Conservation (phyloP, 371 early-diverging fungal genomes). For the Smittium mucronatum region DNA sequence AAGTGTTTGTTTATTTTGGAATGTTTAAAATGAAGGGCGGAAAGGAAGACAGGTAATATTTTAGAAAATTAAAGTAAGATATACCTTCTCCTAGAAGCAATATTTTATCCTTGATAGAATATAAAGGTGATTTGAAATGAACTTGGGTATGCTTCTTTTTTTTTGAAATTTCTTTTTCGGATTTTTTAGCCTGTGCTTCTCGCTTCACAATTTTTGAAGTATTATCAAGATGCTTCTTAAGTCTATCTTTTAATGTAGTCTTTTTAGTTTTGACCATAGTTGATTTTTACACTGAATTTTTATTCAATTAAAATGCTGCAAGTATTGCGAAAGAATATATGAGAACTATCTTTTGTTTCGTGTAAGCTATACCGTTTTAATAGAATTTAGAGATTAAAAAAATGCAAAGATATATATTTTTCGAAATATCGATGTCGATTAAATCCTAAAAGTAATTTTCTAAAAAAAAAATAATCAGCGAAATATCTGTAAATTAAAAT, state of each 20-base stretch:
- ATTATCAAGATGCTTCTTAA: conserved; percentile 8
- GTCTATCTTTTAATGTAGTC: conserved; percentile 6
- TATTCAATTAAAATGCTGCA: conserved; percentile 4
- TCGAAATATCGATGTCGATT: no score
- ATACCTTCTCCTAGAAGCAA: conserved; percentile 55
- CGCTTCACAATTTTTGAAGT: neutral
- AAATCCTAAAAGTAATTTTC: no score
- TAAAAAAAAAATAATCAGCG: no score
- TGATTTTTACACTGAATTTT: conserved; percentile 12
- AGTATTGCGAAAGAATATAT: no score
- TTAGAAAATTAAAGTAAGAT: neutral
- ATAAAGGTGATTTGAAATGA: conserved; percentile 22
- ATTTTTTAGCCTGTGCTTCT: neutral
- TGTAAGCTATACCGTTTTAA: no score
- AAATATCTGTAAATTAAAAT: no score
- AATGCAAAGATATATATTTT: no score
- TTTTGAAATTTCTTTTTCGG: neutral
- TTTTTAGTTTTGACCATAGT: neutral
- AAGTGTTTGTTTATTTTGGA: neutral
- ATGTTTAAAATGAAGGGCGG: no score
- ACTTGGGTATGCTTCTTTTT: conserved; percentile 5
- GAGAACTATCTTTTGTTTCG: no score
- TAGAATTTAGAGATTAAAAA: no score
- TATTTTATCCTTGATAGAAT: conserved; percentile 37
- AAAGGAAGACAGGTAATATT: neutral